phyloP scores from a whole-genome alignment of 23 red algal genomes.

The Rhodosorus marinus region DNA sequence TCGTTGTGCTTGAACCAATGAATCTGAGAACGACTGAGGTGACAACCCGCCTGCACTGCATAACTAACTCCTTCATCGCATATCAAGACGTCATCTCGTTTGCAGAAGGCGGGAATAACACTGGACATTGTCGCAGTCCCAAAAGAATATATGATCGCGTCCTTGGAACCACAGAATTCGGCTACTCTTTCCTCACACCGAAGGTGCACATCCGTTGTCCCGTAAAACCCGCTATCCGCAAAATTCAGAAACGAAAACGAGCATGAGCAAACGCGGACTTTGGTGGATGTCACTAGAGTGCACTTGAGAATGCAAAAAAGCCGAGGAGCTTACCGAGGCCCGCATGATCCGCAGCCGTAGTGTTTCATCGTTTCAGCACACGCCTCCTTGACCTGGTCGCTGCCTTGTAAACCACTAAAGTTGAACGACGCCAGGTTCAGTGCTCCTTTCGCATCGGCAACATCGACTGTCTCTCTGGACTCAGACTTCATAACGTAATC shows the following conservation, averaged over 20 bases:
- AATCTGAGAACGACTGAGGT: constrained; percentile 40
- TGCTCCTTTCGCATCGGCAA: constrained; percentile 1
- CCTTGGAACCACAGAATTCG: constrained; percentile 18
- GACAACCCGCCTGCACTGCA: constrained; percentile 33
- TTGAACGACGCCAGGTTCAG: constrained; percentile 49
- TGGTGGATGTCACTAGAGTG: no score
- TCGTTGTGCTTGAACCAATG: constrained; percentile 57
- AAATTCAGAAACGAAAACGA: no score
- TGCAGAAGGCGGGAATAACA: constrained; percentile 77
- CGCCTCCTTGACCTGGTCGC: constrained; percentile 12
- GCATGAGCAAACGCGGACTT: no score
- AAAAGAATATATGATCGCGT: constrained; percentile 87
- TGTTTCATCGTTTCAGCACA: constrained; percentile 15
- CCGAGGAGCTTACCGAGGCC: no score
- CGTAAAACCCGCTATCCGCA: constrained; percentile 98
- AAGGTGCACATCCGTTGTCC: constrained; percentile 66
- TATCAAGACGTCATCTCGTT: constrained; percentile 74
- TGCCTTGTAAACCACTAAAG: constrained; percentile 25
- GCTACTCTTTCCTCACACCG: constrained; percentile 54
- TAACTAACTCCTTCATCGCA: constrained; percentile 37
- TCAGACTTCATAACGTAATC: background rate
- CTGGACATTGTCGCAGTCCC: constrained; percentile 45
- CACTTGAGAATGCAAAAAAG: no score
- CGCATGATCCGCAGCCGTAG: constrained; percentile 73
- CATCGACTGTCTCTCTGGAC: background rate